phyloP scores from a whole-genome alignment of 495 filamentous ascomycete genomes.

The Daldinia decipiens region DNA sequence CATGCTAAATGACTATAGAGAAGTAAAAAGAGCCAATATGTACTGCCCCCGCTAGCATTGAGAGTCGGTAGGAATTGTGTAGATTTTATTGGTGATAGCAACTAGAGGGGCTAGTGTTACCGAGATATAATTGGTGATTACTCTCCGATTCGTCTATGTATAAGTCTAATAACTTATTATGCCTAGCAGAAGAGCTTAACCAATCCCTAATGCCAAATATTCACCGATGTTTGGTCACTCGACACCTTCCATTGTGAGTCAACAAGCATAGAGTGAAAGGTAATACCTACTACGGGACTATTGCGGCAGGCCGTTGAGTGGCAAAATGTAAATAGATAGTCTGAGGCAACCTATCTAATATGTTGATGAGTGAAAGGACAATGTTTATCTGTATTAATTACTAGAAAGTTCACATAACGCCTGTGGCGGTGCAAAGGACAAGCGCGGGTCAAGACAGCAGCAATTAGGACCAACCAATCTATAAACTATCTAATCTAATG shows the following conservation, averaged over 20 bases:
- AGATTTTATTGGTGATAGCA: not conserved
- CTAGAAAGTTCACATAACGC: not conserved
- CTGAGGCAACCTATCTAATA: not conserved
- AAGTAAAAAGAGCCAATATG: no score
- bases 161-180: not conserved
- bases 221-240: not conserved
- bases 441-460: not conserved
- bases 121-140: not conserved
- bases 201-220: not conserved
- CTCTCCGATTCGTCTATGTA: not conserved
- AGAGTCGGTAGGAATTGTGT: no score
- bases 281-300: not conserved
- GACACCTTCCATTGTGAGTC: not conserved
- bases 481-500: not conserved
- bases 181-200: not conserved
- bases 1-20: no score
- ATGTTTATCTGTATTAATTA: not conserved
- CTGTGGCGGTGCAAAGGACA: slow-evolving; percentile 7
- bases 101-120: not conserved
- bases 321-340: not conserved
- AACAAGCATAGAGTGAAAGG: not conserved
- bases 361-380: not conserved
- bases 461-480: not conserved
- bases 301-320: not conserved
- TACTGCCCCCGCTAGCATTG: no score